Conservation (phyloP, 2,329 filamentous ascomycete genomes). For the Cordyceps farinosa region DNA sequence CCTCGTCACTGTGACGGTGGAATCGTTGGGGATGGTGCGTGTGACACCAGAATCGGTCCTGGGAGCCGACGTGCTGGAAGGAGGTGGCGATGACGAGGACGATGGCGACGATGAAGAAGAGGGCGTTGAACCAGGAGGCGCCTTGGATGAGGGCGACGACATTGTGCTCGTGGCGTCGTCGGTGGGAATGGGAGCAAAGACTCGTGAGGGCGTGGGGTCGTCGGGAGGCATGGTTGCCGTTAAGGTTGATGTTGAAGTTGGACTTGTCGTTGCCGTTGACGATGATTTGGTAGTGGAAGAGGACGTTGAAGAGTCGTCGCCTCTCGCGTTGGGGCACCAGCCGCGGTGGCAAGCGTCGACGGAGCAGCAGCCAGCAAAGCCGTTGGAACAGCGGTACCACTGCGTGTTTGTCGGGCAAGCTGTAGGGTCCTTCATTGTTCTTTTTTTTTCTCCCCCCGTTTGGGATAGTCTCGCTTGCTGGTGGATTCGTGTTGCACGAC, state of each 20-base stretch:
- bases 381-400: constrained; percentile 39
- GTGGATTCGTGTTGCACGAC: neutral
- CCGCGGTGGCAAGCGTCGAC: constrained; percentile 38
- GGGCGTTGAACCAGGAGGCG: too few relatives aligned
- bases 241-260: too few relatives aligned
- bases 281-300: neutral
- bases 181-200: neutral
- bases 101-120: neutral
- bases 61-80: constrained; percentile 19
- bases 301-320: neutral
- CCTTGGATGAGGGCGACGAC: neutral
- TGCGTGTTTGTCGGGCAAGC: constrained; percentile 29
- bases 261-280: too few relatives aligned
- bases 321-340: constrained; percentile 28
- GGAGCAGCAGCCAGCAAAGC: constrained; percentile 45
- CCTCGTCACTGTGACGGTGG: constrained; percentile 33
- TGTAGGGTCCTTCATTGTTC: neutral
- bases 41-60: constrained; percentile 37
- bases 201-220: neutral
- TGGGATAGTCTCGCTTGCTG: neutral
- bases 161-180: neutral
- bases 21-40: constrained; percentile 34
- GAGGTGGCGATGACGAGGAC: neutral
- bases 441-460: neutral
- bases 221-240: neutral